Base-by-base conservation (phyloP, 2,329 filamentous ascomycete species). In the Clonostachys solani region DNA sequence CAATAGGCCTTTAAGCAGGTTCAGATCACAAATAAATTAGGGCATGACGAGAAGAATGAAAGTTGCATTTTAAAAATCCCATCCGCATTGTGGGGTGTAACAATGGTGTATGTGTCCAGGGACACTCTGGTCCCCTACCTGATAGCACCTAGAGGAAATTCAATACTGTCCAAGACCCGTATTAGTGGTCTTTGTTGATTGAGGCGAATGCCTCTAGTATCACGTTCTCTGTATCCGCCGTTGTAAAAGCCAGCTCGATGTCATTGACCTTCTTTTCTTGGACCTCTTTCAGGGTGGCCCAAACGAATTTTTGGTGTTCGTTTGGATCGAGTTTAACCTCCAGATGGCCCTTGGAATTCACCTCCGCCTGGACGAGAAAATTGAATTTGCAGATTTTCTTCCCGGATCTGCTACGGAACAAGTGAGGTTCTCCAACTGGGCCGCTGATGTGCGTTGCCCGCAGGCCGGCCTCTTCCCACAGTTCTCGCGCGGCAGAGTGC, bases 381-480 rank as follows among this genome's bases (percentile, higher is more conserved):
- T 56, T 58, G 19, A 68, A 61, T 50, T 60, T 59, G 46, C 57
- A 60, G 34, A 66, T 49, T 40, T 48, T 52, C 42, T 49, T 57
- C 3, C 66, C 64, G 2, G 53, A 60, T 9, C 65, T 53, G 38
- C 68, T 69, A 8, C 59, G 61, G 46, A 70, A 68, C 10, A 60
- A 52, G 4, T 54, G 56, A 0, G 60, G 58, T 4, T 51, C 54
- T 37, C 54, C 55, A 6, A 71, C 52, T 13, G 60, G 51, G 29
- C 58, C 50, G 38, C 49, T 45, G 40, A 72, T 52, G 33, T 54
- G 55, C 12, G 44, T 52, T 5, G 62, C 63, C 33, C 52, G 45
- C 5, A 77, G 57, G 0, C 73, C 71, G 9, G 70, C 55, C 56
- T 78, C 74, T 57, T 78, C 75, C 56, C 58, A 64, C 3, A 78